Percentiles rank a stretch among this genome's conserved stretches.
Evolutionary conservation across 345 rosid genomes (phyloP).

Genomic region (Zanthoxylum bungeanum): DNA sequence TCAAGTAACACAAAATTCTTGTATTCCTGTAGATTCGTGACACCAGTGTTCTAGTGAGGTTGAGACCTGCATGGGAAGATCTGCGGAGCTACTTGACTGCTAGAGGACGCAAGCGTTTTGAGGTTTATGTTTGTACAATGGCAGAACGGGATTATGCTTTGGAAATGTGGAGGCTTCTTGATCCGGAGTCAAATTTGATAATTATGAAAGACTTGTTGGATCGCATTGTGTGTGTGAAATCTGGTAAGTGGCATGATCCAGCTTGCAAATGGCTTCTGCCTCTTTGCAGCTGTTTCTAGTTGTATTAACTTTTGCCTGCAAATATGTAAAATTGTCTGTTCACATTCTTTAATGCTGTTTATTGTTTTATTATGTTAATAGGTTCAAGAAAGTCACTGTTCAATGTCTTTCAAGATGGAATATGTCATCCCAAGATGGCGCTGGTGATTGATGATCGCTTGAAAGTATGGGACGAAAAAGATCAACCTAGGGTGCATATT

Average conservation of each 20-base stretch:
- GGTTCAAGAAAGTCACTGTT: constrained; percentile 81
- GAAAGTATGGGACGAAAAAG: constrained; percentile 98
- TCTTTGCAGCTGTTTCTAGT: constrained; percentile 9
- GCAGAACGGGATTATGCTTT: constrained; percentile 98
- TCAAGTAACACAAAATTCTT: not conserved
- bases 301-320: not conserved
- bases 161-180: constrained; percentile 99
- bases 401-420: constrained; percentile 87
- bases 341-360: not conserved
- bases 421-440: constrained; percentile 96
- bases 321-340: not conserved
- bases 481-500: constrained; percentile 96
- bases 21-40: constrained; percentile 68
- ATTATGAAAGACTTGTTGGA: constrained; percentile 64
- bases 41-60: constrained; percentile 97
- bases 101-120: constrained; percentile 95
- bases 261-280: constrained; percentile 7
- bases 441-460: constrained; percentile 94
- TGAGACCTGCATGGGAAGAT: constrained; percentile 99
- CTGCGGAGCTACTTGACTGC: constrained; percentile 90
- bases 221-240: constrained; percentile 91
- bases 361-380: constrained; percentile 19
- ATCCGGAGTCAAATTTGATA: constrained; percentile 92
- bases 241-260: constrained; percentile 52
- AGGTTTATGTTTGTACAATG: constrained; percentile 99